Evolutionary conservation across 2,329 filamentous ascomycete genomes (phyloP).

Genomic region (Camillea tinctor): DNA sequence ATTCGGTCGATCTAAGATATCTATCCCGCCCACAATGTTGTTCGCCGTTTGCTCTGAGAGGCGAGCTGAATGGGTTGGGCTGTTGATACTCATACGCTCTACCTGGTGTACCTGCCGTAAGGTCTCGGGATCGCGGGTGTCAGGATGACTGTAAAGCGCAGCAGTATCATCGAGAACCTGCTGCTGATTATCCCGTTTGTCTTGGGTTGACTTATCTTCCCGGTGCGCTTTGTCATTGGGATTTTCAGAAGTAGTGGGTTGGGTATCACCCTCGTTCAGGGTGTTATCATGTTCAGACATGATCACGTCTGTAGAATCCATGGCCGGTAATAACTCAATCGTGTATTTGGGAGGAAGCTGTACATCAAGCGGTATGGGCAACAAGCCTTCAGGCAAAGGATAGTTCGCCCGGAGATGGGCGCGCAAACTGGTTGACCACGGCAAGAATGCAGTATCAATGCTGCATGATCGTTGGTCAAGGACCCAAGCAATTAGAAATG

Average conservation of each 20-base stretch:
- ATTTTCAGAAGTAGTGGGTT: background rate
- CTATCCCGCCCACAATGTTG: constrained; percentile 18
- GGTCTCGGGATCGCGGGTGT: constrained; percentile 15
- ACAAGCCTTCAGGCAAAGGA: constrained; percentile 65
- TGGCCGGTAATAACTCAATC: constrained; percentile 40
- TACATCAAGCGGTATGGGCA: constrained; percentile 71
- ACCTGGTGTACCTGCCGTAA: constrained; percentile 22
- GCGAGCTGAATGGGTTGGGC: constrained; percentile 21
- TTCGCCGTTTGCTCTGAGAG: constrained; percentile 22
- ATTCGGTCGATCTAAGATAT: constrained; percentile 36
- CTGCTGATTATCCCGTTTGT: constrained; percentile 6
- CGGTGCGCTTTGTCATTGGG: constrained; percentile 1
- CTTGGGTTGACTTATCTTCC: background rate
- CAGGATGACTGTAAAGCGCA: constrained; percentile 29
- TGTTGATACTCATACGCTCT: constrained; percentile 15
- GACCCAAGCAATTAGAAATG: background rate
- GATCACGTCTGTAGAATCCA: constrained; percentile 13
- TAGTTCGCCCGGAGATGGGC: constrained; percentile 64
- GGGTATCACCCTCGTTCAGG: background rate
- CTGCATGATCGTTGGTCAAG: constrained; percentile 44
- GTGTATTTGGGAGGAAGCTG: constrained; percentile 75
- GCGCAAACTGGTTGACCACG: constrained; percentile 71
- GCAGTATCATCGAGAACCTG: constrained; percentile 23
- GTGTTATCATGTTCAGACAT: constrained; percentile 10
- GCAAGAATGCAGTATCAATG: constrained; percentile 76